These are phyloP conservation scores for Benincasa hispida DNA, from an alignment of 306 rosid genomes.

Conservation along the genomic window DNA sequence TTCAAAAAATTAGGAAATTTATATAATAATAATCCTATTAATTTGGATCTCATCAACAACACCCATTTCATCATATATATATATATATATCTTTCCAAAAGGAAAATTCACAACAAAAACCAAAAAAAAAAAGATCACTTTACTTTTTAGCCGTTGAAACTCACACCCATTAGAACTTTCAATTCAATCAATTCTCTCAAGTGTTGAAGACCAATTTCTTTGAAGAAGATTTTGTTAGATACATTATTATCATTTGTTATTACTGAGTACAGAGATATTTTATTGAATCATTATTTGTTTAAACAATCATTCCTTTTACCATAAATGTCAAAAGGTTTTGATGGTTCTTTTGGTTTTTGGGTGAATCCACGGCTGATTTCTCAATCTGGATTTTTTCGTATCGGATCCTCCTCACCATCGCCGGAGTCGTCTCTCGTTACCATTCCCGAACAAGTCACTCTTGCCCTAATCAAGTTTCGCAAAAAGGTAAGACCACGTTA, in stretches of 20 bases:
- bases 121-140: too few species aligned
- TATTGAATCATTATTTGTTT: too few species aligned
- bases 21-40: too few species aligned
- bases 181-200: too few species aligned
- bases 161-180: too few species aligned
- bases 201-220: neutral
- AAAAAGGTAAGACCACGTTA: constrained; percentile 24
- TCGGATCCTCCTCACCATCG: constrained; percentile 28
- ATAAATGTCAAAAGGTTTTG: constrained; percentile 55
- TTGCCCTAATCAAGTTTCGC: constrained; percentile 46
- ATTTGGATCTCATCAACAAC: too few species aligned
- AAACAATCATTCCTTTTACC: neutral
- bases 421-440: constrained; percentile 23
- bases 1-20: too few species aligned
- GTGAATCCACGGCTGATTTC: constrained; percentile 5
- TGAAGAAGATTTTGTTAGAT: neutral
- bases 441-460: constrained; percentile 26
- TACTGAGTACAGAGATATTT: too few species aligned
- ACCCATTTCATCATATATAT: too few species aligned
- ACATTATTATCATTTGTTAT: neutral
- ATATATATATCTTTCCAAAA: too few species aligned
- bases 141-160: too few species aligned
- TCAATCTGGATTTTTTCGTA: constrained; percentile 8
- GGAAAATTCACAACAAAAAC: too few species aligned
- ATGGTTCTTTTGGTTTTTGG: constrained; percentile 1